Base-by-base conservation (phyloP, 345 rosid genomes). In the Durio zibethinus region DNA sequence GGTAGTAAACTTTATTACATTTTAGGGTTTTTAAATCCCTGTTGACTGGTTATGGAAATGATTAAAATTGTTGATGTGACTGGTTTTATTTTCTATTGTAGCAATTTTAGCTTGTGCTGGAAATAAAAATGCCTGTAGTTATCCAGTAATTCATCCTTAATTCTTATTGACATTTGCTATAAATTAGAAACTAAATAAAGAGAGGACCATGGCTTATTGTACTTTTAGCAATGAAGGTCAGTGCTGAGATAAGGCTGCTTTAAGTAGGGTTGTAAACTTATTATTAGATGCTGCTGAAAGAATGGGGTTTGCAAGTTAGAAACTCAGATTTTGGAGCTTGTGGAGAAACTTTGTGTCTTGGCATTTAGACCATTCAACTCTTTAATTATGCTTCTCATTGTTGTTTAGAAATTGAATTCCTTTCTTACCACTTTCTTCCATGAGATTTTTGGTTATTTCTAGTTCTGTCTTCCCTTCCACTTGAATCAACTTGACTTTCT, bases 1-100 rank as follows among this genome's bases (percentile, higher is more conserved):
- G 99, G 99, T 76, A 21, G 92, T 87, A 62, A 77, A 38, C 9
- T 38, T 36, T 61, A 18, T 15, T 40, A 48, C 64, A 38, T 61
- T 27, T 77, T 33, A 0, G 53, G 64, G 71, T 10, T 38, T n/a
- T 38, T 40, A 45, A 35, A 33, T 20, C 42, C 38, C 16, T 3
- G 27, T 38, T 38, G 40, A 56, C 63, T 50, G 31, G 35, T 36
- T 53, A 8, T 66, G 45, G 79, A 53, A 52, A 67, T 38, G 42
- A 16, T 38, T 64, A 54, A 65, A 25, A 1, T 36, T 65, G 12
- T 65, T 15, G 23, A 57, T 10, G 8, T 29, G 42, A 27, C 54
- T 59, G 20, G 4, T 42, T 52, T 18, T 72, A 10, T 69, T 15
- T 10, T 9, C 27, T 65, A 20, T 20, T 72, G 0, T 29, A 31